Evolutionary conservation across 352 stramenopile genomes (phyloP).

Genomic region (Chrysophaeum taylorii): DNA sequence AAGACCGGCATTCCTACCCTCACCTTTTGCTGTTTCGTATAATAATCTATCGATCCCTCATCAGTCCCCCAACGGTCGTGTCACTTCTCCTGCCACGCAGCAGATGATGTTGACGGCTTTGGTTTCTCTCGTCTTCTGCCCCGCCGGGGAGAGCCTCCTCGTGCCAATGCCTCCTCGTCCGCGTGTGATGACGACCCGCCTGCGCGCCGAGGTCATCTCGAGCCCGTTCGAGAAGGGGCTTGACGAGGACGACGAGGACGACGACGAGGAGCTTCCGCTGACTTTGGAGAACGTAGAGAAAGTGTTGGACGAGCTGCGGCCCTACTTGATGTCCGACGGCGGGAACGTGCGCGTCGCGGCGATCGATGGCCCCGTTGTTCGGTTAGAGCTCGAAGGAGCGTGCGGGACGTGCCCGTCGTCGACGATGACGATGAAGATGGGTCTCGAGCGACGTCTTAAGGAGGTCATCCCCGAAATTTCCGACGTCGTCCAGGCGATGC

Average conservation of each 20-base stretch:
- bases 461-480: constrained; percentile 43
- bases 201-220: too few species aligned
- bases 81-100: too few species aligned
- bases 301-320: constrained; percentile 57
- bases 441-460: constrained; percentile 55
- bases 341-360: constrained; percentile 63
- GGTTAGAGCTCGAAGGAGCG: constrained; percentile 61
- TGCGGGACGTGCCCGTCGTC: constrained; percentile 66
- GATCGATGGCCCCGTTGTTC: constrained; percentile 66
- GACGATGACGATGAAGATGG: constrained; percentile 72
- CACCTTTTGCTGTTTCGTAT: too few species aligned
- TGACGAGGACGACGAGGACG: constrained; percentile 19
- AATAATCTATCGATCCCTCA: too few species aligned
- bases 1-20: too few species aligned
- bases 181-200: too few species aligned
- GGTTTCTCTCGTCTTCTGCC: too few species aligned
- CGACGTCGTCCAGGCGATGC: constrained; percentile 61
- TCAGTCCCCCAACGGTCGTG: too few species aligned
- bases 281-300: constrained; percentile 69
- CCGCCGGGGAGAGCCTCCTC: too few species aligned
- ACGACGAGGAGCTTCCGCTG: constrained; percentile 39
- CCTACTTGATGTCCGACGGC: constrained; percentile 66
- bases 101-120: too few species aligned
- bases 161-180: too few species aligned
- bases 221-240: constrained; percentile 19